These are phyloP conservation scores for Wickerhamomyces tratensis DNA, from an alignment of 805 yeast genomes.

Conservation along the genomic window DNA sequence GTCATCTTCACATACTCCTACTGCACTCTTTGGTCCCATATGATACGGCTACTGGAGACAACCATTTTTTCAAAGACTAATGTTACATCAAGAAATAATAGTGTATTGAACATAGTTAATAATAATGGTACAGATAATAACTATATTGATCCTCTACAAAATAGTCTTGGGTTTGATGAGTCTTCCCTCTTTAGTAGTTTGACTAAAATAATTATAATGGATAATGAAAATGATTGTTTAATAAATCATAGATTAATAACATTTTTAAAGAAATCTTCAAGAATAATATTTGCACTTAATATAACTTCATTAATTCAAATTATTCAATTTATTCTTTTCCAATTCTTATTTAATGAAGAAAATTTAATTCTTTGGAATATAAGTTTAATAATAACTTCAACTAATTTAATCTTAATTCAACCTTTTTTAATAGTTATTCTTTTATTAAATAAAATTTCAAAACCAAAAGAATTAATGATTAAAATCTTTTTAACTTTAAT, in stretches of 20 bases:
- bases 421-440: constrained; percentile 9
- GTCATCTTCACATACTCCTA: too few species aligned
- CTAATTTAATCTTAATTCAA: constrained; percentile 11
- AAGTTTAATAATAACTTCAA: neutral
- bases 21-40: neutral
- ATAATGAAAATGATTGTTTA: neutral
- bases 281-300: constrained; percentile 12
- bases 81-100: too few species aligned
- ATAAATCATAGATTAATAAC: neutral
- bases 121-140: too few species aligned
- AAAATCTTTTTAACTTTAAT: constrained; percentile 3
- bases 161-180: neutral
- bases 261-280: constrained; percentile 4
- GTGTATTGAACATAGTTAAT: neutral
- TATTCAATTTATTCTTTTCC: constrained; percentile 15
- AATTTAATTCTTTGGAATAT: neutral
- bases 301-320: constrained; percentile 9
- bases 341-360: constrained; percentile 3
- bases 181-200: neutral
- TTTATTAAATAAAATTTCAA: constrained; percentile 12
- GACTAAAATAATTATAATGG: neutral
- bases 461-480: constrained; percentile 1
- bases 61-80: neutral
- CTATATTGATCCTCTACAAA: too few species aligned
- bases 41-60: neutral